These are phyloP conservation scores for Mortierella alpina DNA, from an alignment of 192 early-diverging fungal genomes.

Conservation along the genomic window DNA sequence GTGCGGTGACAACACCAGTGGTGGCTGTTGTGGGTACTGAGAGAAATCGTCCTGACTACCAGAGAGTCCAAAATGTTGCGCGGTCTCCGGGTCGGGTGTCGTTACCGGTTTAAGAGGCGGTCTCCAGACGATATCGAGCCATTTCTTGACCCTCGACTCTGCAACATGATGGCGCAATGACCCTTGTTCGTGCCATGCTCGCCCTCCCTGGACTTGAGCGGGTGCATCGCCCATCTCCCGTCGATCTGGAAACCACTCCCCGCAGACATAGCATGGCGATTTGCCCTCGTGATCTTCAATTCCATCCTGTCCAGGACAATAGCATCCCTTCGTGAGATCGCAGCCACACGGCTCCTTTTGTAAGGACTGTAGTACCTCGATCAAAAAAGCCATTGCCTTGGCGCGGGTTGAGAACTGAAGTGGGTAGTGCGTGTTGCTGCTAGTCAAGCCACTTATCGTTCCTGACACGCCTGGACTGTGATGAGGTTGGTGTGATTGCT, in stretches of 20 bases:
- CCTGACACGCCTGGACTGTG: not conserved
- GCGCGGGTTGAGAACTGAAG: slow-evolving; percentile 51
- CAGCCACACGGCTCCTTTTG: slow-evolving; percentile 53
- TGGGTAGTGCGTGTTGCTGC: slow-evolving; percentile 19
- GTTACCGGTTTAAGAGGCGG: slow-evolving; percentile 44
- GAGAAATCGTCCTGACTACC: slow-evolving; percentile 5
- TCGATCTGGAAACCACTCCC: slow-evolving; percentile 46
- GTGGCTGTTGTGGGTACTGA: not conserved
- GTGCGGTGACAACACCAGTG: not conserved
- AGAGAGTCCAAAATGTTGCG: slow-evolving; percentile 26
- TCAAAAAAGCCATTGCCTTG: slow-evolving; percentile 43
- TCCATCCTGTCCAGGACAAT: slow-evolving; percentile 34
- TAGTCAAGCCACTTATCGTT: not conserved
- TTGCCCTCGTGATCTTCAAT: slow-evolving; percentile 47
- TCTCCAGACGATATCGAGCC: slow-evolving; percentile 36
- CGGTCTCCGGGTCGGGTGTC: slow-evolving; percentile 35
- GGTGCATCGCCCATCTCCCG: not conserved
- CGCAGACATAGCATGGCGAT: slow-evolving; percentile 51
- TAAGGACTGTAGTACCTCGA: slow-evolving; percentile 44
- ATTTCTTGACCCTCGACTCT: slow-evolving; percentile 48
- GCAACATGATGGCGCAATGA: slow-evolving; percentile 49
- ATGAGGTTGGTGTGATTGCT: not conserved
- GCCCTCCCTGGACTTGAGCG: slow-evolving; percentile 3
- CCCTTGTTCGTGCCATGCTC: slow-evolving; percentile 50
- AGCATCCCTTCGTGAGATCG: slow-evolving; percentile 35